Percentiles rank a stretch among this genome's conserved stretches.
phyloP scores from a whole-genome alignment of 257 asterid species.

The Gynochthodes officinalis region DNA sequence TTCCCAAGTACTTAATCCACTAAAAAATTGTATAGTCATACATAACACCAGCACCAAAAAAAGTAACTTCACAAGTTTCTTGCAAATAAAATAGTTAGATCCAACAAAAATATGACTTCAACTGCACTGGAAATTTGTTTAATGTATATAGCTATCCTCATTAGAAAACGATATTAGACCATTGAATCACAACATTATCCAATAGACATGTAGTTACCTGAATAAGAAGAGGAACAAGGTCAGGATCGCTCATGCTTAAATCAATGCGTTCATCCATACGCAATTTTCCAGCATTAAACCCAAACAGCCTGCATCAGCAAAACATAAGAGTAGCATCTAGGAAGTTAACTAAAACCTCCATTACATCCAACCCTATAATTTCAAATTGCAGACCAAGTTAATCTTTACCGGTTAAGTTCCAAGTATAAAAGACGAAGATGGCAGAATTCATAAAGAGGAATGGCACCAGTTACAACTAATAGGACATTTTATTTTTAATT shows the following conservation, averaged over 20 bases:
- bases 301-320: conserved; percentile 67
- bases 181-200: conserved; percentile 13
- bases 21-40: background rate
- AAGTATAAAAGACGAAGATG: background rate
- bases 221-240: conserved; percentile 88
- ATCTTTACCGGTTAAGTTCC: background rate
- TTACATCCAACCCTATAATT: conserved; percentile 3
- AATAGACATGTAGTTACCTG: conserved; percentile 52
- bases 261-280: conserved; percentile 89
- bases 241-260: conserved; percentile 97
- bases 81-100: background rate
- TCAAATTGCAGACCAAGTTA: background rate
- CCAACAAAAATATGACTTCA: background rate
- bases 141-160: background rate
- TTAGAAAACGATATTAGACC: background rate
- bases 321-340: conserved; percentile 11
- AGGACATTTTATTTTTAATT: background rate
- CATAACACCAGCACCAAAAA: background rate
- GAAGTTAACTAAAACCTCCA: conserved; percentile 7
- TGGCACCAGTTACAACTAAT: background rate
- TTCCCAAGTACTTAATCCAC: background rate
- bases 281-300: conserved; percentile 71
- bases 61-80: background rate
- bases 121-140: background rate
- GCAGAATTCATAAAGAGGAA: background rate